Base-by-base conservation (phyloP, 352 stramenopile species). In the Pythium coloratum region DNA sequence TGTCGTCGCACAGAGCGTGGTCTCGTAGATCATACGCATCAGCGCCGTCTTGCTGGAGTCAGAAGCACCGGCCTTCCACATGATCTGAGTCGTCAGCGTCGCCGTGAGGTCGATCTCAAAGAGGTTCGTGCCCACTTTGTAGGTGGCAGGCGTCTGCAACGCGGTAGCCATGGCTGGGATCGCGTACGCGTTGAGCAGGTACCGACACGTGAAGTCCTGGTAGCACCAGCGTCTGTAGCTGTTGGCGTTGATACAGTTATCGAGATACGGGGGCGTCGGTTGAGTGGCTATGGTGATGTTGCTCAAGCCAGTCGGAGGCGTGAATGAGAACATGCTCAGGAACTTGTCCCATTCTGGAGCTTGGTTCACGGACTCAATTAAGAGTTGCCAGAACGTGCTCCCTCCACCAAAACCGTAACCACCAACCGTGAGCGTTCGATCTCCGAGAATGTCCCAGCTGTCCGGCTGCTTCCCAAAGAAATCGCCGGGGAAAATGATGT, bases 341-440 rank as follows among this genome's bases (percentile, higher is more conserved):
- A 72, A 55, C 60, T 62, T 49, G n/a, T 67, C 57, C 66, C 54
- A 67, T 8, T 62, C 34, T 13, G 66, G 66, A 1, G 38, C 20
- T 30, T 68, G 59, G 47, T 62, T 55, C 0, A 33, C 49, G 0
- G 66, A 64, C 33, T 65, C 49, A 47, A 68, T 36, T 3, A 6
- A 8, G 4, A 72, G 6, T 10, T 18, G 14, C 59, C 59, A 67
- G 20, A 24, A 24, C 20, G 0, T 24, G 20, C 20, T 24, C 20
- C 20, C 20, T 24, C 20, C 20, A 24, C 20, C 20, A 24, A 24
- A 24, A 24, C 20, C 20, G 20, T 24, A 24, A 24, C 20, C 20
- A 24, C 20, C 20, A 24, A 24, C 20, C 20, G 20, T 24, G 20
- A 24, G 20, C 20, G 20, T 24, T 24, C 20, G 20, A 24, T 24